phyloP scores from a whole-genome alignment of 2,329 filamentous ascomycete species.

The Fusarium xylarioides region DNA sequence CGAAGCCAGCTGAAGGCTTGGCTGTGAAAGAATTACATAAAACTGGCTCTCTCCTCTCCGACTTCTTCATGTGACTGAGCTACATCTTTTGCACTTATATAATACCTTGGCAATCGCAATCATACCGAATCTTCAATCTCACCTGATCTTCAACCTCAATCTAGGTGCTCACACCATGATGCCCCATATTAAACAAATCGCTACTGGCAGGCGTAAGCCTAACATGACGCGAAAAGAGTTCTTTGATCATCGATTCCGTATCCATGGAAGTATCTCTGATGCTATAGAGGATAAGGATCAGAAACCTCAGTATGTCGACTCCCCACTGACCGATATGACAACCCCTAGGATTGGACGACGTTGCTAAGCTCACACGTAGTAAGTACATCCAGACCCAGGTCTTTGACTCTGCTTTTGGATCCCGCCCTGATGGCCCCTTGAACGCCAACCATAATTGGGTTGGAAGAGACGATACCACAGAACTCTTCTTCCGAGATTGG shows the following conservation, averaged over 20 bases:
- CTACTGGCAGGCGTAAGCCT: neutral
- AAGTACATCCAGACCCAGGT: neutral
- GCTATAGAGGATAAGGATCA: neutral
- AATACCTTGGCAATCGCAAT: neutral
- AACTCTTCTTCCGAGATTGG: neutral
- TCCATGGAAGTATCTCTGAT: neutral
- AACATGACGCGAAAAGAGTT: neutral
- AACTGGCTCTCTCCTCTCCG: fast-evolving
- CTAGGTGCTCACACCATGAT: neutral
- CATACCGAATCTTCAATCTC: neutral
- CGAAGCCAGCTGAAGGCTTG: neutral
- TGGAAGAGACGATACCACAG: neutral
- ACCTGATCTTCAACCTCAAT: fast-evolving
- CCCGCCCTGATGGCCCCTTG: neutral
- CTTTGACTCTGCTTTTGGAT: neutral
- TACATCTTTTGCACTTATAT: neutral
- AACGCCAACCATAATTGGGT: neutral
- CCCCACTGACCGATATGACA: too few relatives aligned
- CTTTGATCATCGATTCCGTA: neutral
- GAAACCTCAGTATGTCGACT: neutral
- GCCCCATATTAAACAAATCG: neutral
- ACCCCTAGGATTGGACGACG: fast-evolving
- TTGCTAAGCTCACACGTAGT: neutral
- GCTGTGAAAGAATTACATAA: neutral
- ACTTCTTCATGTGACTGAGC: neutral